Percentiles rank a stretch among this genome's conserved stretches.
Conservation (phyloP, 768 basidiomycete species). For the Hericium coralloides region DNA sequence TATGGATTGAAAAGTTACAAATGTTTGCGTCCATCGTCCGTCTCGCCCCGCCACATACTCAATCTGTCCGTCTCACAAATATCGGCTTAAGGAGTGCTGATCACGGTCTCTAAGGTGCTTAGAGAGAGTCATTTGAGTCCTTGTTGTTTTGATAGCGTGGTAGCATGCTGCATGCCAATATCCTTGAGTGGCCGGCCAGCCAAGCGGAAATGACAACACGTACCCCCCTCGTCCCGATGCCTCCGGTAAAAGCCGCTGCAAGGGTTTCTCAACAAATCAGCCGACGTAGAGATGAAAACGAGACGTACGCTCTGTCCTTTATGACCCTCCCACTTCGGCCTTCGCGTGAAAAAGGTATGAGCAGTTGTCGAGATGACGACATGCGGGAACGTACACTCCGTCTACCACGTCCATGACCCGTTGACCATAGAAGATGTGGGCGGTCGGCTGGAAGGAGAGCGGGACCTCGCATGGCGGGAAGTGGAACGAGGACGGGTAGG, state of each 20-base stretch:
- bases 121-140: too few species aligned
- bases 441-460: slow-evolving; percentile 20
- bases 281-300: not conserved
- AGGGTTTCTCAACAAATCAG: not conserved
- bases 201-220: not conserved
- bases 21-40: too few species aligned
- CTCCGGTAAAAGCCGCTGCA: not conserved
- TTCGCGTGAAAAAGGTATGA: not conserved
- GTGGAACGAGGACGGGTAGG: slow-evolving; percentile 22
- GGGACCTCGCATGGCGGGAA: slow-evolving; percentile 20
- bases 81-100: too few species aligned
- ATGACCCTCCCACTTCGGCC: slow-evolving; percentile 23
- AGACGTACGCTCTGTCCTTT: slow-evolving; percentile 19
- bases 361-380: not conserved
- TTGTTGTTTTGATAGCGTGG: too few species aligned
- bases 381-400: slow-evolving; percentile 10
- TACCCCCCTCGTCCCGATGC: not conserved
- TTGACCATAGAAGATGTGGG: slow-evolving; percentile 23
- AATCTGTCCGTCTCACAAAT: too few species aligned
- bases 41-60: too few species aligned
- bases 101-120: too few species aligned
- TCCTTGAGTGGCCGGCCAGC: too few species aligned
- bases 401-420: slow-evolving; percentile 24
- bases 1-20: too few species aligned
- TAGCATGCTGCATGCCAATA: too few species aligned